Evolutionary conservation across 805 yeast species (phyloP), one percentile per base, ranked within the genome.

Genomic region (Lipomyces yamanashiensis): DNA sequence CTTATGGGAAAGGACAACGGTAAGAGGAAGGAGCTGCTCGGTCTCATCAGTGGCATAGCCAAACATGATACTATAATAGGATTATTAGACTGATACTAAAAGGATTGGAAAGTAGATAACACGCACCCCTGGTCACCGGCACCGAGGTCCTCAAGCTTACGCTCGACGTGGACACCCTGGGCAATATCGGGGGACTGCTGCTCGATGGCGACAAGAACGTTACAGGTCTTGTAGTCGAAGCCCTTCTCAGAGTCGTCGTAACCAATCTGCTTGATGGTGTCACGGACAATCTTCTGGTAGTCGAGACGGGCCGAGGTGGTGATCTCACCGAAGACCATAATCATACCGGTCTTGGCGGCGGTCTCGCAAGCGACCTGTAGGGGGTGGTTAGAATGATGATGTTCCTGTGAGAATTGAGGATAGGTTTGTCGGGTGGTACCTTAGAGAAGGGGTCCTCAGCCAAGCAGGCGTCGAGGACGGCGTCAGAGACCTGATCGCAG

Each of bases 21-120:
- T 95, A 82, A 95, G 86, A 74, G 99, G 99, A 74, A 95, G 84
- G 79, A 89, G 87, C 84, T 95, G 98, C 78, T 93, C 96, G 74
- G 99, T 92, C 85, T 95, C 99, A 76, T 95, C 97, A 69, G 98
- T 88, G 74, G 99, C 99, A 81, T 95, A 95, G 81, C 99, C 99
- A 78, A 95, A 95, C 99, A 95, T 95, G 79, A 95, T 95, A 88
- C 99, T 63, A 28, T 12, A 52, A 23, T 10, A 19, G 17, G 15
- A 21, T n/a, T 7, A 15, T 43, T 36, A 51, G 65, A 13, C 10
- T 15, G 51, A 28, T 17, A 2, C 39, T 8, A 19, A 4, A 13
- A 4, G 13, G 21, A 45, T 10, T 13, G 4, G 21, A 48, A 15
- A 33, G 44, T 28, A 13, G 33, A 23, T 3, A 23, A 37, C 17